A percentile compares a stretch with the other conserved stretches of the same genome.
phyloP scores from a whole-genome alignment of 371 early-diverging fungal species.

The Apophysomyces ossiformis region DNA sequence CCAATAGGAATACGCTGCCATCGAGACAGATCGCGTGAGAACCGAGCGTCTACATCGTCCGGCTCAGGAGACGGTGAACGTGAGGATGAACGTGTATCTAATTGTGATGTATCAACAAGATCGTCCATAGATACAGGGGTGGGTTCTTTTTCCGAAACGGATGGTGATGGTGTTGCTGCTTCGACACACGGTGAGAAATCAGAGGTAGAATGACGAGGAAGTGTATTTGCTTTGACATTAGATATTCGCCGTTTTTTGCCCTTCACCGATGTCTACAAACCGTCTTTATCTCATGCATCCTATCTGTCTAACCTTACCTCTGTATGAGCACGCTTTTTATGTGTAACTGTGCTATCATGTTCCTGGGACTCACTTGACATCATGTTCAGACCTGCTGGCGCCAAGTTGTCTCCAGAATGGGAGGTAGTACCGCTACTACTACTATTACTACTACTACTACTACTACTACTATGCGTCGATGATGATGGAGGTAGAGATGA shows the following conservation, averaged over 20 bases:
- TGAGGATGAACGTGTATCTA: conserved; percentile 55
- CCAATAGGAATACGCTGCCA: conserved; percentile 70
- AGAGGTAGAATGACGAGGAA: background rate
- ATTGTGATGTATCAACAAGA: conserved; percentile 60
- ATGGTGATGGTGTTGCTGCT: conserved; percentile 10
- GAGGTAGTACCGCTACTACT: background rate
- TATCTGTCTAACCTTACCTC: conserved; percentile 5
- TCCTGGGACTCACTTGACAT: conserved; percentile 1
- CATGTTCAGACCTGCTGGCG: conserved; percentile 10
- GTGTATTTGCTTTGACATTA: background rate
- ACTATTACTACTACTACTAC: too few species aligned
- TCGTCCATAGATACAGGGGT: conserved; percentile 61
- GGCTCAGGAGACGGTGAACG: conserved; percentile 57
- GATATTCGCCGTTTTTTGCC: conserved; percentile 21
- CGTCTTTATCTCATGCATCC: background rate
- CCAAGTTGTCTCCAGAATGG: conserved; percentile 3
- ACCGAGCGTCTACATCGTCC: conserved; percentile 42
- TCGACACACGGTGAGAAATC: background rate
- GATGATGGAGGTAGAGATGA: conserved; percentile 1
- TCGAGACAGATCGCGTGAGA: conserved; percentile 57
- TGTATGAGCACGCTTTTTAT: conserved; percentile 9
- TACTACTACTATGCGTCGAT: background rate
- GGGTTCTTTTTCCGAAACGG: conserved; percentile 16
- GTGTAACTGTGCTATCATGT: background rate
- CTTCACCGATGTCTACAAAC: conserved; percentile 11